Conservation (phyloP, 306 rosid genomes). For the Sesbania bispinosa region DNA sequence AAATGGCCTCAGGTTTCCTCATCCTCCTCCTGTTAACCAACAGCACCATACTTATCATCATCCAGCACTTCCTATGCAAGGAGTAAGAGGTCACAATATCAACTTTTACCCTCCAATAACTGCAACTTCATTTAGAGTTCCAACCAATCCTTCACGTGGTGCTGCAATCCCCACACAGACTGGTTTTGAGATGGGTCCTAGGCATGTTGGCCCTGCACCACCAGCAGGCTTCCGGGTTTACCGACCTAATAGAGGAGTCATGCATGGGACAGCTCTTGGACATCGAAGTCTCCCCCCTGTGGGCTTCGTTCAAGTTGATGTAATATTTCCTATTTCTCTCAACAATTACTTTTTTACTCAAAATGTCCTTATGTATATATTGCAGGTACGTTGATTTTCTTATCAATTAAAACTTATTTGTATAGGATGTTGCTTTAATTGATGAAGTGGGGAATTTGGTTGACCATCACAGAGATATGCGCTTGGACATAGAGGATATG, state of each 20-base stretch:
- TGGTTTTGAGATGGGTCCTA: constrained; percentile 60
- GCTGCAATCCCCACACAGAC: constrained; percentile 46
- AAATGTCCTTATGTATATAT: neutral
- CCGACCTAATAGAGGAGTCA: constrained; percentile 57
- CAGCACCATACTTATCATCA: constrained; percentile 58
- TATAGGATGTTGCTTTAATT: constrained; percentile 81
- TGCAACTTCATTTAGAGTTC: constrained; percentile 63
- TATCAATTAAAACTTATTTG: constrained; percentile 14
- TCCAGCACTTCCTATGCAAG: constrained; percentile 56
- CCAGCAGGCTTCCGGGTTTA: constrained; percentile 56
- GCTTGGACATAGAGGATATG: constrained; percentile 97
- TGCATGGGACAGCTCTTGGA: constrained; percentile 54
- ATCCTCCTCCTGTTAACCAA: constrained; percentile 54
- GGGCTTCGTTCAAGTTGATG: constrained; percentile 79
- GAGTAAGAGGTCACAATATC: constrained; percentile 62
- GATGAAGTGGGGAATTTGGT: constrained; percentile 59
- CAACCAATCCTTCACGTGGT: constrained; percentile 51
- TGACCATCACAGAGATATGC: constrained; percentile 94
- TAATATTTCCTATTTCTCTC: constrained; percentile 33
- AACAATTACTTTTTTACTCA: neutral
- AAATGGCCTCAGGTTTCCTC: constrained; percentile 54
- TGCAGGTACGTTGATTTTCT: constrained; percentile 8
- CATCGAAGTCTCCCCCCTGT: constrained; percentile 59
- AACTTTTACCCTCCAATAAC: constrained; percentile 56
- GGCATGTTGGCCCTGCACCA: constrained; percentile 55